Base-by-base conservation (phyloP, 768 basidiomycete species). In the Pleurotus eryngii region DNA sequence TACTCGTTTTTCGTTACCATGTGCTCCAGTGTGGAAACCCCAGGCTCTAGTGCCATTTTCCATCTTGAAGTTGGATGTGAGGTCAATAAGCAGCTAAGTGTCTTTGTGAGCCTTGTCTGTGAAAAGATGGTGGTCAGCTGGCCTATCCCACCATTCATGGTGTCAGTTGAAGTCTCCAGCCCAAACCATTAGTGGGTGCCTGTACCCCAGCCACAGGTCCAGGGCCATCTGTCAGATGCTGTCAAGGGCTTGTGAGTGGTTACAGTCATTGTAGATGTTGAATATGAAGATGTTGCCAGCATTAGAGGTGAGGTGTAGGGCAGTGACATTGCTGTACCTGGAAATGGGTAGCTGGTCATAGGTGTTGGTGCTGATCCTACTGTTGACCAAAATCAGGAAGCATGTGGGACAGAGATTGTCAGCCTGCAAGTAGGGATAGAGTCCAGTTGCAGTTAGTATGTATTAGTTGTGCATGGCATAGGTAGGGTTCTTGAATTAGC, bases 131-230 rank as follows among this genome's bases (percentile, higher is more conserved):
- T 49, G 48, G 46, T 73, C 68, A 6, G 49, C 38, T 0, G 64
- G 57, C 3, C 67, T 57, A n/a, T 79, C 76, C 77, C 77, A 79
- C 6, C 71, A 22, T 0, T 69, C 72, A 63, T 77, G 72, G 57
- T 79, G 76, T 14, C 68, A 47, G 56, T 78, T 77, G 65, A 76
- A 78, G 61, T 78, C 71, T 0, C 78, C 71, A 0, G 61, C 39
- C 76, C 73, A 77, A 2, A 75, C 55, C 4, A 68, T 20, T 15
- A 43, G 42, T 4, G 42, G 42, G 22, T 24, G 2, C 4, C 22
- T 24, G 22, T 24, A 24, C 4, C 2, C 0, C 3, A 24, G 22
- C 4, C 22, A 4, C 22, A 24, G 22, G 22, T 17, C 5, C 51
- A 60, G 0, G 2, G 3, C 14, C n/a, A 47, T 0, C 61, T 14